phyloP scores from a whole-genome alignment of 495 filamentous ascomycete species.

The Hyaloscypha bicolor region DNA sequence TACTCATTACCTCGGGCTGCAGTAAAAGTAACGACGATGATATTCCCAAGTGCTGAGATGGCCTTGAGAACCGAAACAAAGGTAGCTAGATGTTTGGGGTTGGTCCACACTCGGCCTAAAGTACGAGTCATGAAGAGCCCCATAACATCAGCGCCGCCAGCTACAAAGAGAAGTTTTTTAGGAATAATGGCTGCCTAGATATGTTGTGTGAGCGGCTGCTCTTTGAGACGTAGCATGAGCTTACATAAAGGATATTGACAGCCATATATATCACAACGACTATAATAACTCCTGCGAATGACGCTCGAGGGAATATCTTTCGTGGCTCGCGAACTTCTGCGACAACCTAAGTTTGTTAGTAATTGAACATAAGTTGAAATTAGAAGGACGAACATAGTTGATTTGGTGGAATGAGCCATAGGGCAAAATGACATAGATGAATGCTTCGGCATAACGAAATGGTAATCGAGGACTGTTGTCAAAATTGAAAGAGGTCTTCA shows the following conservation, averaged over 20 bases:
- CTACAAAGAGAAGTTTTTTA: too few species aligned
- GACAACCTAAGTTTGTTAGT: slow-evolving; percentile 11
- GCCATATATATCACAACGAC: slow-evolving; percentile 10
- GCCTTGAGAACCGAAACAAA: slow-evolving; percentile 13
- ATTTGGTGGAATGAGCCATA: slow-evolving; percentile 20
- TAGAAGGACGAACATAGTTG: slow-evolving; percentile 15
- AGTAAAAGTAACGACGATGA: slow-evolving; percentile 29
- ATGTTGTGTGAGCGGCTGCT: slow-evolving; percentile 12
- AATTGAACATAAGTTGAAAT: too few species aligned
- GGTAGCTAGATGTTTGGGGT: neutral
- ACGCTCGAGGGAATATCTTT: slow-evolving; percentile 8
- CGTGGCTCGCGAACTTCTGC: slow-evolving; percentile 13
- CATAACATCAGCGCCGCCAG: slow-evolving; percentile 9
- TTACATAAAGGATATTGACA: slow-evolving; percentile 12
- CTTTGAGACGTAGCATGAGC: slow-evolving; percentile 10
- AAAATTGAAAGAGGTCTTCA: slow-evolving; percentile 38
- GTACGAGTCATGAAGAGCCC: slow-evolving; percentile 7
- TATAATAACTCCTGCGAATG: slow-evolving; percentile 10
- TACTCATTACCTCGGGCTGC: too few species aligned
- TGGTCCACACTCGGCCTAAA: neutral
- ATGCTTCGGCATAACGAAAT: slow-evolving; percentile 17
- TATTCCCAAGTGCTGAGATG: slow-evolving; percentile 13
- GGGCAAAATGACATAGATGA: slow-evolving; percentile 15
- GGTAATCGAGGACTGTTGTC: slow-evolving; percentile 1
- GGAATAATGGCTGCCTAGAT: too few species aligned